Evolutionary conservation across 108 stramenopile genomes (phyloP).

Genomic region (Skeletonema marinoi): DNA sequence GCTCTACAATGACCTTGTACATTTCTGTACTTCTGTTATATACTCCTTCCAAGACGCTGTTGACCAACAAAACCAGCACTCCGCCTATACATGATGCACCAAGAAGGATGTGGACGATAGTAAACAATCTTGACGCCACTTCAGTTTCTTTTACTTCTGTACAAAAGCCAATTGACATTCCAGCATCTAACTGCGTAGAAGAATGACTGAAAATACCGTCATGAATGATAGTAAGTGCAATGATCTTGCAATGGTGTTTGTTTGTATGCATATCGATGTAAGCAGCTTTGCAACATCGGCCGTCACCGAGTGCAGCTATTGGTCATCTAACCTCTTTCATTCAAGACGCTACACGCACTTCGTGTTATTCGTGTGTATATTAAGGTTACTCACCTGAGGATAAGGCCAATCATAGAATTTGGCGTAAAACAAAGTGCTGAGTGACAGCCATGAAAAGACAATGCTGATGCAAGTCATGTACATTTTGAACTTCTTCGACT

Average conservation of each 20-base stretch:
- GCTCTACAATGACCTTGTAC: constrained; percentile 47
- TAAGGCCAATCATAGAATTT: constrained; percentile 56
- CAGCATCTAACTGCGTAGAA: constrained; percentile 71
- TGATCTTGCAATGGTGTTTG: no score
- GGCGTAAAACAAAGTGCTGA: constrained; percentile 61
- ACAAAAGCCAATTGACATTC: constrained; percentile 71
- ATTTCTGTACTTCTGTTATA: constrained; percentile 8
- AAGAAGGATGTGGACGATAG: constrained; percentile 53
- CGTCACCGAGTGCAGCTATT: no score
- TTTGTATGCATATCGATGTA: no score
- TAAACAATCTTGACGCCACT: constrained; percentile 49
- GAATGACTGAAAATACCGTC: constrained; percentile 31
- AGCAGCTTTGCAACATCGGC: no score
- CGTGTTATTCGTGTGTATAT: no score
- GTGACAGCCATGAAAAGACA: constrained; percentile 46
- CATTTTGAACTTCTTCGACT: constrained; percentile 10
- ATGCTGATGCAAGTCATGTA: constrained; percentile 45
- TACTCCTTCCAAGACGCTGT: constrained; percentile 52
- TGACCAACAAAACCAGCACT: constrained; percentile 55
- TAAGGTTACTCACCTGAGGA: background rate
- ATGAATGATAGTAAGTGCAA: no score
- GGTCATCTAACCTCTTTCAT: no score
- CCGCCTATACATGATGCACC: constrained; percentile 61
- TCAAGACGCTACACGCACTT: no score
- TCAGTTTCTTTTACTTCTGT: constrained; percentile 57